Evolutionary conservation across 768 basidiomycete genomes (phyloP), one percentile per base, ranked within the genome.

Genomic region (Tulasnella sp.): DNA sequence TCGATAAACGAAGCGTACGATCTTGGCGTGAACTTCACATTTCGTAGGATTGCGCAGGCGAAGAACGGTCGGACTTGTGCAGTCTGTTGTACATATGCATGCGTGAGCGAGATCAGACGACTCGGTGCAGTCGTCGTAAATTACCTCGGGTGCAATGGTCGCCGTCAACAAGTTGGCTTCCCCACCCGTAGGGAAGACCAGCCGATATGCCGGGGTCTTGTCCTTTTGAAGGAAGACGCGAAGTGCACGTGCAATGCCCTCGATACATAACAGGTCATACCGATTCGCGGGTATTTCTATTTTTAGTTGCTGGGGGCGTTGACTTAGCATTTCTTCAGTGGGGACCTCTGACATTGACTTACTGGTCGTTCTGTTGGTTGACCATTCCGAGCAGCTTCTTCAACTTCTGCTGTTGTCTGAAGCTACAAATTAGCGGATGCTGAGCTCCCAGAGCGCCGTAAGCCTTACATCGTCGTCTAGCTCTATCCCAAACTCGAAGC

Each of bases 201-300:
- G 77, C 65, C 76, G 84, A 73, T 92, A 96, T 41, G 72, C 71
- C 0, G 89, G 89, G 1, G 87, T 73, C 60, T 77, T 74, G 49
- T 76, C 73, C 68, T 82, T 80, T 48, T 81, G 77, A 49, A 96
- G 74, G 79, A 92, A 99, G 63, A 86, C 80, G 27, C 81, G 80
- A 53, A 99, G 78, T 7, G 84, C 89, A 9, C 90, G 80, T 21
- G 92, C 80, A 66, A 99, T 87, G 60, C 96, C 96, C 73, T 99
- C 96, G 67, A 96, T 84, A 68, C 96, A 99, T 54, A 99, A 80
- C 19, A 99, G 78, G 73, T 99, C 96, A 68, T 98, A 98, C 83
- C 94, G 84, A 71, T 99, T 99, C n/a, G 96, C 96, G 46, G 96
- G 93, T 45, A 97, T 80, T 72, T 99, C 96, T 66, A 99, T 96